These are phyloP conservation scores for Suillus fuscotomentosus DNA, from an alignment of 768 basidiomycete genomes.

Conservation along the genomic window DNA sequence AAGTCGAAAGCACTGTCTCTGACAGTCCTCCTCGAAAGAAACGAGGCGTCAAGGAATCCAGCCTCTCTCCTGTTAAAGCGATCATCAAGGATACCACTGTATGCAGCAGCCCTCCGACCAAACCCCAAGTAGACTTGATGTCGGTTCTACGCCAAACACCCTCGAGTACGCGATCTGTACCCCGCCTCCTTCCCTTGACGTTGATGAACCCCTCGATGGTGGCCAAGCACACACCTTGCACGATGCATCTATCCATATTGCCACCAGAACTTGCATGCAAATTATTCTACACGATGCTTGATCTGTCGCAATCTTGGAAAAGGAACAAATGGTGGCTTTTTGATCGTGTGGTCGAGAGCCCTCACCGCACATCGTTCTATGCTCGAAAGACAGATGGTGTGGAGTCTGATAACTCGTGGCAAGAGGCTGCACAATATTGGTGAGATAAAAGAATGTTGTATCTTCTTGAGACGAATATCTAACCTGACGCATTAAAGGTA, in stretches of 20 bases:
- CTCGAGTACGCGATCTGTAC: constrained; percentile 27
- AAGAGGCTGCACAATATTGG: constrained; percentile 77
- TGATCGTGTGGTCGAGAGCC: constrained; percentile 79
- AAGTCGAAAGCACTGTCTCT: not conserved
- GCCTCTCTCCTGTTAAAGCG: not conserved
- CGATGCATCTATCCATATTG: constrained; percentile 65
- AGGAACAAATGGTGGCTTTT: constrained; percentile 85
- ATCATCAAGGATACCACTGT: constrained; percentile 16
- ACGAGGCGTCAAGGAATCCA: constrained; percentile 12
- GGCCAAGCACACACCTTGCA: constrained; percentile 70
- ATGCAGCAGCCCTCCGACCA: constrained; percentile 22
- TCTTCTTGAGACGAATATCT: not conserved
- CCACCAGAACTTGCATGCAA: constrained; percentile 74
- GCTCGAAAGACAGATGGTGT: constrained; percentile 49
- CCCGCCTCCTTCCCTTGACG: constrained; percentile 55
- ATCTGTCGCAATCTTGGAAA: constrained; percentile 60
- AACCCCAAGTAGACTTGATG: constrained; percentile 49
- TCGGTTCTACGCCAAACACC: constrained; percentile 53
- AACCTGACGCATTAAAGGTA: constrained; percentile 52
- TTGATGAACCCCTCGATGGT: constrained; percentile 65
- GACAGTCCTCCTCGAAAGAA: constrained; percentile 14
- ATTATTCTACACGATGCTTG: constrained; percentile 72
- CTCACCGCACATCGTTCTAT: constrained; percentile 81
- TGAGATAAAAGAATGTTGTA: constrained; percentile 25
- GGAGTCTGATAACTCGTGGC: constrained; percentile 52